Evolutionary conservation across 257 asterid genomes (phyloP).

Genomic region (Henckelia pumila): DNA sequence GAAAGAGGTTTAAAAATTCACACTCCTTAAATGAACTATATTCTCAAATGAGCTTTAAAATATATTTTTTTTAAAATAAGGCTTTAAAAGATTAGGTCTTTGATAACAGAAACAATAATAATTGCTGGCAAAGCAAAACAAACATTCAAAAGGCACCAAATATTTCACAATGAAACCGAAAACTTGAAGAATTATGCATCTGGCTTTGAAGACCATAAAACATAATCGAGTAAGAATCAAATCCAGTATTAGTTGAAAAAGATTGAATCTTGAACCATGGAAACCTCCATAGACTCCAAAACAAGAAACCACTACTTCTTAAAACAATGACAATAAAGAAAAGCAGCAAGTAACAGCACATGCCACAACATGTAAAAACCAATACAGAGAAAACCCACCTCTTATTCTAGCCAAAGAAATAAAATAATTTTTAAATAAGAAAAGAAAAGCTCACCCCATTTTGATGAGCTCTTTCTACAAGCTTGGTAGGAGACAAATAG

Average conservation of each 20-base stretch:
- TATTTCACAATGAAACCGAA: not conserved
- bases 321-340: not conserved
- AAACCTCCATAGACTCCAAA: conserved; percentile 5
- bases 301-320: conserved; percentile 7
- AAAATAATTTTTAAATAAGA: not conserved
- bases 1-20: too few species aligned
- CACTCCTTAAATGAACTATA: too few species aligned
- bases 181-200: too few species aligned
- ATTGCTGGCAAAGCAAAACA: not conserved
- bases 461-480: conserved; percentile 92
- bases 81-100: not conserved
- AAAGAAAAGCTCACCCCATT: conserved; percentile 60
- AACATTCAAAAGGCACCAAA: not conserved
- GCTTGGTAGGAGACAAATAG: conserved; percentile 85
- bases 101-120: not conserved
- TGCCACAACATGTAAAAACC: conserved; percentile 18
- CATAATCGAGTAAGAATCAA: not conserved
- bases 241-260: conserved; percentile 15
- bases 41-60: not conserved
- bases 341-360: conserved; percentile 21
- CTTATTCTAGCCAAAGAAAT: not conserved
- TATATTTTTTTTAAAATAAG: too few species aligned
- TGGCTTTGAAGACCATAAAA: too few species aligned
- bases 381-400: not conserved
- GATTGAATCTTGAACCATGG: not conserved